These are phyloP conservation scores for Emergomyces orientalis DNA, from an alignment of 2,329 filamentous ascomycete species.

Conservation along the genomic window DNA sequence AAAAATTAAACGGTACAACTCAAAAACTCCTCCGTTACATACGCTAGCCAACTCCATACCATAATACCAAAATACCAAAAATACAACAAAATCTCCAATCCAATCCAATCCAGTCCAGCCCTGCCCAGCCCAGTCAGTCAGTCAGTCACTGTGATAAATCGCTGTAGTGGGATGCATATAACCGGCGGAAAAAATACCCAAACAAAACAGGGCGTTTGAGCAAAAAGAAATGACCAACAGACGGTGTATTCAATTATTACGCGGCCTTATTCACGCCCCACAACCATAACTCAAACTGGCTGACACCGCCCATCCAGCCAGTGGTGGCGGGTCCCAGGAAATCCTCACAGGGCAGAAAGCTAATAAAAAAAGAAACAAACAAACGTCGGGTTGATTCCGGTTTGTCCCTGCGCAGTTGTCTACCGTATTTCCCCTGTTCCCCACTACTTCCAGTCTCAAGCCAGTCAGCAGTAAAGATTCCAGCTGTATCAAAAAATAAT, in stretches of 20 bases:
- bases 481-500: not conserved
- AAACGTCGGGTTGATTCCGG: constrained; percentile 4
- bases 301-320: not conserved
- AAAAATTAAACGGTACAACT: no score
- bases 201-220: not conserved
- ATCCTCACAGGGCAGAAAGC: not conserved
- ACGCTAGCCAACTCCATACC: no score
- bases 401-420: not conserved
- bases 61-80: no score
- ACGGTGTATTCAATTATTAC: not conserved
- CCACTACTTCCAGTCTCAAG: no score
- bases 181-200: not conserved
- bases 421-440: not conserved
- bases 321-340: not conserved
- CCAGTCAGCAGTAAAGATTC: no score
- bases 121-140: no score
- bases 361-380: not conserved
- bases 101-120: no score
- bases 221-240: not conserved
- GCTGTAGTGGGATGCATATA: not conserved
- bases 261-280: not conserved
- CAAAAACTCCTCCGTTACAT: no score
- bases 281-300: not conserved
- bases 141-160: no score
- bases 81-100: no score